Evolutionary conservation across 2,329 filamentous ascomycete genomes (phyloP).

Genomic region (Ophiosphaerella narmari): DNA sequence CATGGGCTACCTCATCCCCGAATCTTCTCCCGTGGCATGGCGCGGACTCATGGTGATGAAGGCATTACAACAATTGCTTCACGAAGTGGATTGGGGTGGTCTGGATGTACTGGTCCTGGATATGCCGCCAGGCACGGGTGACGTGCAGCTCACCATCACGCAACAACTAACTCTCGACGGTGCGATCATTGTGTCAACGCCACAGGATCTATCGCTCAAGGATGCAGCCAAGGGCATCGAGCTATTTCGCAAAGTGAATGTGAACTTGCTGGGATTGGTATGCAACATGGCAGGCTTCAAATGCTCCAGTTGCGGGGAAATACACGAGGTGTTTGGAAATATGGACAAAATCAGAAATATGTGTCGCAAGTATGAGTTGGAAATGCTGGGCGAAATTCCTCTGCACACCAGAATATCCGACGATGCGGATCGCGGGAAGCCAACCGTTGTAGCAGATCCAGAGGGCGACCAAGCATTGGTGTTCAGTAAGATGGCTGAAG

Average conservation of each 20-base stretch:
- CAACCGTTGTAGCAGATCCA: constrained; percentile 87
- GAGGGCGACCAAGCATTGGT: constrained; percentile 70
- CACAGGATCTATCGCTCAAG: constrained; percentile 88
- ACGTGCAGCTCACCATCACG: constrained; percentile 94
- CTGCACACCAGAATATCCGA: constrained; percentile 85
- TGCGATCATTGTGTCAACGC: constrained; percentile 86
- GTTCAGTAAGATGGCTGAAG: constrained; percentile 72
- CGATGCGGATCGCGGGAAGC: constrained; percentile 84
- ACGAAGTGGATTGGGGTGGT: constrained; percentile 91
- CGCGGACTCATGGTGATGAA: constrained; percentile 98
- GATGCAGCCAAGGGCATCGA: constrained; percentile 91
- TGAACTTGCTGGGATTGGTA: constrained; percentile 82
- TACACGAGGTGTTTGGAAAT: constrained; percentile 54
- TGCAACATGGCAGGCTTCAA: constrained; percentile 48
- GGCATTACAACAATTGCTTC: constrained; percentile 90
- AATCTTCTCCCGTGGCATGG: constrained; percentile 87
- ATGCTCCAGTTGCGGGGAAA: constrained; percentile 56
- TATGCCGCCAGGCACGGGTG: constrained; percentile 90
- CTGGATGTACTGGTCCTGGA: constrained; percentile 90
- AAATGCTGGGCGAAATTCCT: constrained; percentile 87
- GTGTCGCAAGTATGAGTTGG: constrained; percentile 73
- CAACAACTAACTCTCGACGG: constrained; percentile 91
- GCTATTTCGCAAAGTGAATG: constrained; percentile 85
- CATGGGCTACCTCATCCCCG: constrained; percentile 89
- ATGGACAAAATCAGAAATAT: constrained; percentile 77